phyloP scores from a whole-genome alignment of 768 basidiomycete genomes.

The Mycena pura region DNA sequence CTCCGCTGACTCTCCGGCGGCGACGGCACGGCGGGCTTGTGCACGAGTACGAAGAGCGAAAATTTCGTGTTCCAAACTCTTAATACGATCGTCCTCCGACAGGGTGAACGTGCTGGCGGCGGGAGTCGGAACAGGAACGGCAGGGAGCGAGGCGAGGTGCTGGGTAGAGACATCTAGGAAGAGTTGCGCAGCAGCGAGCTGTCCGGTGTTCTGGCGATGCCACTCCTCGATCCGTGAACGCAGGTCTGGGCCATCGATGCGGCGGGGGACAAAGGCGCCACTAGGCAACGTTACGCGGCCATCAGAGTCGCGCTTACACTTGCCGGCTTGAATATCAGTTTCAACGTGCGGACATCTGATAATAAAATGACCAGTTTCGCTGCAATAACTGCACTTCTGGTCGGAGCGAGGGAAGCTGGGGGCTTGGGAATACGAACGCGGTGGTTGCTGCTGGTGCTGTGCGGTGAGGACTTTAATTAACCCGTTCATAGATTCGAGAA shows the following conservation, averaged over 20 bases:
- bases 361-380: constrained; percentile 29
- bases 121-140: not conserved
- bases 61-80: constrained; percentile 5
- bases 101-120: not conserved
- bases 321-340: not conserved
- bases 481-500: constrained; percentile 10
- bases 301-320: constrained; percentile 29
- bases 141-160: not conserved
- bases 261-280: constrained; percentile 31
- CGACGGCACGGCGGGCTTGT: constrained; percentile 6
- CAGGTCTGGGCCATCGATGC: not conserved
- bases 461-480: constrained; percentile 10
- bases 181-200: constrained; percentile 11
- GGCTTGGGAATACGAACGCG: not conserved
- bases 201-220: constrained; percentile 18
- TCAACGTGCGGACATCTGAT: constrained; percentile 19
- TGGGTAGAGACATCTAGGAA: not conserved
- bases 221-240: constrained; percentile 14
- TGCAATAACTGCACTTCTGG: constrained; percentile 27
- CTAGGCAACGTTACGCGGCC: constrained; percentile 32
- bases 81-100: not conserved
- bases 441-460: not conserved
- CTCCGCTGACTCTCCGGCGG: constrained; percentile 7
- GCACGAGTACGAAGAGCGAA: constrained; percentile 11
- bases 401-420: not conserved